Evolutionary conservation across 1,139 yeast genomes (phyloP).

Genomic region (Pichia cactophila): DNA sequence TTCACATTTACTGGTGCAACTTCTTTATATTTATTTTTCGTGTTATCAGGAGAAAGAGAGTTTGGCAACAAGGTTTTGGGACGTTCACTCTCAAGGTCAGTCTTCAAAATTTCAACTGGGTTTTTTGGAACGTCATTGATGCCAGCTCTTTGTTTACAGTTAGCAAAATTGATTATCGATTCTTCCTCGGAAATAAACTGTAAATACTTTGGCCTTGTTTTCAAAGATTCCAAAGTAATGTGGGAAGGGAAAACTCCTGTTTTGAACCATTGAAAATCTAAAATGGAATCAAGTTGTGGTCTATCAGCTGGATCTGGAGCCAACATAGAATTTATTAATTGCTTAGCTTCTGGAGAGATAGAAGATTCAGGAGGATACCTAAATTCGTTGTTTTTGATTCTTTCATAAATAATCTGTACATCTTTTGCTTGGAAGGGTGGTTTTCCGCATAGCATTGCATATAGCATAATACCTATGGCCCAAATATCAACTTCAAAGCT

Average conservation of each 20-base stretch:
- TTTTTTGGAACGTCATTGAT: constrained; percentile 43
- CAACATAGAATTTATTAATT: constrained; percentile 63
- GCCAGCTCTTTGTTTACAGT: constrained; percentile 59
- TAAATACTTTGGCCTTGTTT: constrained; percentile 50
- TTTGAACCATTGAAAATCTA: constrained; percentile 77
- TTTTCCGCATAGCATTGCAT: constrained; percentile 82
- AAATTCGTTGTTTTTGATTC: constrained; percentile 80
- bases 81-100: constrained; percentile 64
- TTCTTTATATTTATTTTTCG: constrained; percentile 80
- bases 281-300: constrained; percentile 72
- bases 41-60: constrained; percentile 87
- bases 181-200: constrained; percentile 49
- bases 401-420: constrained; percentile 85
- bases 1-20: constrained; percentile 31
- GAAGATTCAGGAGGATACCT: constrained; percentile 64
- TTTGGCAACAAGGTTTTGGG: constrained; percentile 72
- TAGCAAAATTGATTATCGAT: constrained; percentile 63
- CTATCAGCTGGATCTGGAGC: constrained; percentile 74
- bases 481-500: constrained; percentile 92
- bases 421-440: constrained; percentile 98
- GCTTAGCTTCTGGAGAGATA: constrained; percentile 64
- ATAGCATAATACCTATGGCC: constrained; percentile 96
- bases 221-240: constrained; percentile 57
- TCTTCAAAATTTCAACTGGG: constrained; percentile 63
- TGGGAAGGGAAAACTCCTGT: constrained; percentile 71